Conservation (phyloP, 768 basidiomycete genomes). For the Boletus vermiculosoides region DNA sequence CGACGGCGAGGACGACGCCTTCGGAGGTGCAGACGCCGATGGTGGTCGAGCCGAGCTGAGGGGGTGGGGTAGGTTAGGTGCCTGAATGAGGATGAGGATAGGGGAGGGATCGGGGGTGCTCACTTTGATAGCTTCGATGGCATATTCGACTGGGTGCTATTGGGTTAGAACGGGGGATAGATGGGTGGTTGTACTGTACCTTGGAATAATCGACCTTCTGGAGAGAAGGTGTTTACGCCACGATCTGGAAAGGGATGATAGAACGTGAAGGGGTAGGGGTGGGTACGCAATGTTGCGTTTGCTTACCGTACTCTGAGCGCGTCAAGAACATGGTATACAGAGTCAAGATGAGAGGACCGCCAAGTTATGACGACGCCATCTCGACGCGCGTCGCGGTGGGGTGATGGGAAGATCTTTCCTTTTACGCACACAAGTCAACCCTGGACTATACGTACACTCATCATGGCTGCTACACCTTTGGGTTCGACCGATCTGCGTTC, state of each 20-base stretch:
- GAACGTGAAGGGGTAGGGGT: not conserved
- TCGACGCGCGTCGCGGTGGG: constrained; percentile 33
- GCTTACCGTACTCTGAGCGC: constrained; percentile 88
- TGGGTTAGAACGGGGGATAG: constrained; percentile 14
- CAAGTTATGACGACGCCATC: constrained; percentile 30
- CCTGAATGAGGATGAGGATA: not conserved
- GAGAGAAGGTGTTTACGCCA: constrained; percentile 98
- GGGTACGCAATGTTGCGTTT: too few species aligned
- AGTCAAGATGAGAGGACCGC: constrained; percentile 2
- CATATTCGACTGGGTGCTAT: constrained; percentile 89
- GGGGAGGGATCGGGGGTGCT: constrained; percentile 3
- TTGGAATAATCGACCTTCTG: constrained; percentile 98
- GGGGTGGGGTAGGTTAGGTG: constrained; percentile 1
- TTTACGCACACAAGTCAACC: constrained; percentile 10
- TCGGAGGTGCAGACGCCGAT: constrained; percentile 90
- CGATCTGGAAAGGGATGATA: constrained; percentile 58
- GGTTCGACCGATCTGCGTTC: constrained; percentile 47
- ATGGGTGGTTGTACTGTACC: constrained; percentile 46
- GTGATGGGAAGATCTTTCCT: constrained; percentile 33
- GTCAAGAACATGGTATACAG: constrained; percentile 76
- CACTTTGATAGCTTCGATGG: constrained; percentile 98
- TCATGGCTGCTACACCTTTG: constrained; percentile 20
- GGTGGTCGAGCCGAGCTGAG: constrained; percentile 94
- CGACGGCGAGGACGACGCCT: constrained; percentile 92
- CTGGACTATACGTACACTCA: too few species aligned